These are phyloP conservation scores for Trifolium fragiferum DNA, from an alignment of 306 rosid genomes.

Conservation along the genomic window DNA sequence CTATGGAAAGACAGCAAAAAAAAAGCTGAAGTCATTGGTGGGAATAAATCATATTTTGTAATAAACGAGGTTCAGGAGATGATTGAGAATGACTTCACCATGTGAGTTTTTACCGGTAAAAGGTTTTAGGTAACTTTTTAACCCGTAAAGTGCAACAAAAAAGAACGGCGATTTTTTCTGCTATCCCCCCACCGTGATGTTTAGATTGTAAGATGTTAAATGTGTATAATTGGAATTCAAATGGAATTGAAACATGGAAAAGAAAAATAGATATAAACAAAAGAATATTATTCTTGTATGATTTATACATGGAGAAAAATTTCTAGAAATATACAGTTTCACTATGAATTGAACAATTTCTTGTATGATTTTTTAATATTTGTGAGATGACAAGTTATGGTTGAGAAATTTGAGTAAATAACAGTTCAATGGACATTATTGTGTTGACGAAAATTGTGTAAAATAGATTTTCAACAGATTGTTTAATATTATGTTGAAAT, in stretches of 20 bases:
- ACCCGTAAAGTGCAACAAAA: neutral
- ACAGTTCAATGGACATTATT: too few species aligned
- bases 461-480: too few species aligned
- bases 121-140: neutral
- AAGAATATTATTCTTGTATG: neutral
- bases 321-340: too few species aligned
- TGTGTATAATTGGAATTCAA: neutral
- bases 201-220: neutral
- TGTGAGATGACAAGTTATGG: too few species aligned
- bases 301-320: neutral
- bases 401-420: too few species aligned
- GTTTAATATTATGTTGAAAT: too few species aligned
- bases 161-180: neutral
- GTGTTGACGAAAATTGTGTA: too few species aligned
- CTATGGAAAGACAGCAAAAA: constrained; percentile 81
- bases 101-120: constrained; percentile 31
- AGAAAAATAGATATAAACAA: neutral
- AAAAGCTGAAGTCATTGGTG: constrained; percentile 79
- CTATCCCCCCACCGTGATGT: neutral
- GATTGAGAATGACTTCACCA: constrained; percentile 59
- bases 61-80: constrained; percentile 72
- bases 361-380: too few species aligned
- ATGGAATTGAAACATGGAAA: neutral
- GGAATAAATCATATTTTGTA: constrained; percentile 74
- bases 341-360: too few species aligned